Base-by-base conservation (phyloP, 768 basidiomycete species). In the Collybiopsis confluens region DNA sequence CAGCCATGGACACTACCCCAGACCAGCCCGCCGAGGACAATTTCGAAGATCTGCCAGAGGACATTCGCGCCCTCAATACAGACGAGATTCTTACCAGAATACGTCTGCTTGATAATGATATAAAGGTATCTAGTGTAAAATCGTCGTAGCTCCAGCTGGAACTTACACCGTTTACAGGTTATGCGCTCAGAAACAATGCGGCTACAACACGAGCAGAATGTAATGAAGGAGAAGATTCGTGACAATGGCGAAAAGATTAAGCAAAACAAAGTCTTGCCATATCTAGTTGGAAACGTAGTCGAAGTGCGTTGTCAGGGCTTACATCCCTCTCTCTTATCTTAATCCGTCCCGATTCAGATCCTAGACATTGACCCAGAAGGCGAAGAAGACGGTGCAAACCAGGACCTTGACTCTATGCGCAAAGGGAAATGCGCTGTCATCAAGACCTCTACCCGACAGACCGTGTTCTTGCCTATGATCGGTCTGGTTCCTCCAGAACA, bases 181-280 rank as follows among this genome's bases (percentile, higher is more conserved):
- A 97, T 99, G 90, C 85, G 91, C 62, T 96, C 93, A 60, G 97
- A 98, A 72, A 92, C 88, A 9, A 74, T 90, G 59, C 82, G 97
- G 47, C 71, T 99, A 52, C 86, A 90, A 62, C 96, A 98, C 66
- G 97, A 98, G 69, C 91, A 96, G 71, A 88, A 74, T 60, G 87
- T 88, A 59, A 98, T 99, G 97, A 89, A 92, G 67, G 95, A 98
- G 77, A 97, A 96, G 80, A 97, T 99, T 65, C 85, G 92, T 50
- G 97, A 99, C 66, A 99, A 98, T 58, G 87, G 88, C 43, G 93
- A 97, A 73, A 98, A 98, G 75, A 91, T 99, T 60, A 97, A 97
- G 71, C 96, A 99, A 81, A 98, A 99, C 72, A 98, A 98, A 72
- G 93, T 97, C 11, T 74, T 99, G 40, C 97, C 97, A 5, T 99